phyloP scores from a whole-genome alignment of 305 asterid genomes.

The Fraxinus xanthoxyloides region DNA sequence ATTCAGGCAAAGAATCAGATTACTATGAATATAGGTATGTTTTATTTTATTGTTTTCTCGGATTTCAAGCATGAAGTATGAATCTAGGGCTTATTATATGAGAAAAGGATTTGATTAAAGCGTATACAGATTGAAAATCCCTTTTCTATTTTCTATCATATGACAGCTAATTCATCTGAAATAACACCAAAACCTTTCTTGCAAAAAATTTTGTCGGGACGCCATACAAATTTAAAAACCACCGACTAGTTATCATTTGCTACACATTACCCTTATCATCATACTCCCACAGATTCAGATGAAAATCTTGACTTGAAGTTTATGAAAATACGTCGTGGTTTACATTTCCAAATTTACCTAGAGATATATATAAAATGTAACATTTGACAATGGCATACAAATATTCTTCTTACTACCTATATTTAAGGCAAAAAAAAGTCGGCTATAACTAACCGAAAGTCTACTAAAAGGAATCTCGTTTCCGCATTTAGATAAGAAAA shows the following conservation, averaged over 20 bases:
- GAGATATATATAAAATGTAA: conserved; percentile 25
- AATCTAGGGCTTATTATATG: too few species aligned
- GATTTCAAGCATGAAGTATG: too few species aligned
- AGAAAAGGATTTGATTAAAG: too few species aligned
- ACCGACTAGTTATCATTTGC: conserved; percentile 28
- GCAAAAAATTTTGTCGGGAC: conserved; percentile 26
- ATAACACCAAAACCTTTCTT: conserved; percentile 30
- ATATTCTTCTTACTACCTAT: conserved; percentile 35
- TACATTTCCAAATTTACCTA: conserved; percentile 29
- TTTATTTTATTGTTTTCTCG: too few species aligned
- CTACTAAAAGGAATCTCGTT: conserved; percentile 7
- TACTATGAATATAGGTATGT: too few species aligned
- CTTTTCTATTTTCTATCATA: too few species aligned
- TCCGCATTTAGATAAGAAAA: conserved; percentile 28
- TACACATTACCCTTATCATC: conserved; percentile 28
- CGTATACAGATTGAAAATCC: too few species aligned
- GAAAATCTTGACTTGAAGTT: conserved; percentile 24
- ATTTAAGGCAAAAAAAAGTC: conserved; percentile 25
- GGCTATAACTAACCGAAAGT: conserved; percentile 19
- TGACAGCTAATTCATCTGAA: conserved; percentile 30
- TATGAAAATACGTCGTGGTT: conserved; percentile 16
- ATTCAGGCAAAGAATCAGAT: too few species aligned
- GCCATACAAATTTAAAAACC: conserved; percentile 31
- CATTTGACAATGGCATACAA: conserved; percentile 33
- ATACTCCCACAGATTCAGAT: conserved; percentile 46